Conservation (phyloP, 306 rosid genomes). For the Citrullus amarus region DNA sequence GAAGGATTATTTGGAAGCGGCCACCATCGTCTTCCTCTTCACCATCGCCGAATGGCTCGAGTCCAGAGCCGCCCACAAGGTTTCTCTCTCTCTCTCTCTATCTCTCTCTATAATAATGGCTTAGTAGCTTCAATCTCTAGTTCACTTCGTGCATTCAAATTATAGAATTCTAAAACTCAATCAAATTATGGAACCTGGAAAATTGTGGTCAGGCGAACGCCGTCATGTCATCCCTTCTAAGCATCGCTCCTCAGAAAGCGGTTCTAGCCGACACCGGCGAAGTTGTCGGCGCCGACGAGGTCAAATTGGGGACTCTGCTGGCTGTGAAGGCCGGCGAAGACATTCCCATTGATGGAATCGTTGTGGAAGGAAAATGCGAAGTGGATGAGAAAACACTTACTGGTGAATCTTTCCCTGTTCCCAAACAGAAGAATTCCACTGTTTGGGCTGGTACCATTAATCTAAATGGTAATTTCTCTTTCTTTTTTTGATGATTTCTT, state of each 20-base stretch:
- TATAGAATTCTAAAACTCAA: neutral
- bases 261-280: slow-evolving; percentile 79
- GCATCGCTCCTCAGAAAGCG: slow-evolving; percentile 75
- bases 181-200: neutral
- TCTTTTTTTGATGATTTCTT: neutral
- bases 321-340: slow-evolving; percentile 88
- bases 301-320: slow-evolving; percentile 47
- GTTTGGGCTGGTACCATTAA: slow-evolving; percentile 96
- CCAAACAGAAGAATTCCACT: slow-evolving; percentile 60
- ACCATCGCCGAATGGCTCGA: slow-evolving; percentile 86
- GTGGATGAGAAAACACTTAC: slow-evolving; percentile 85
- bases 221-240: slow-evolving; percentile 74
- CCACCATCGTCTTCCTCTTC: slow-evolving; percentile 80
- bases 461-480: slow-evolving; percentile 45
- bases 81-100: slow-evolving; percentile 8
- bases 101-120: neutral
- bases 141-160: neutral
- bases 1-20: slow-evolving; percentile 80
- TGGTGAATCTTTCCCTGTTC: slow-evolving; percentile 83
- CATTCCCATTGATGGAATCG: slow-evolving; percentile 84
- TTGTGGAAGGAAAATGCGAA: slow-evolving; percentile 65
- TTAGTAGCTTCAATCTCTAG: too few species aligned
- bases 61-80: slow-evolving; percentile 82
- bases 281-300: slow-evolving; percentile 64
- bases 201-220: slow-evolving; percentile 60